A percentile compares a stretch with the other conserved stretches of the same genome.
Conservation (phyloP, 345 rosid species). For the Salix brachista region DNA sequence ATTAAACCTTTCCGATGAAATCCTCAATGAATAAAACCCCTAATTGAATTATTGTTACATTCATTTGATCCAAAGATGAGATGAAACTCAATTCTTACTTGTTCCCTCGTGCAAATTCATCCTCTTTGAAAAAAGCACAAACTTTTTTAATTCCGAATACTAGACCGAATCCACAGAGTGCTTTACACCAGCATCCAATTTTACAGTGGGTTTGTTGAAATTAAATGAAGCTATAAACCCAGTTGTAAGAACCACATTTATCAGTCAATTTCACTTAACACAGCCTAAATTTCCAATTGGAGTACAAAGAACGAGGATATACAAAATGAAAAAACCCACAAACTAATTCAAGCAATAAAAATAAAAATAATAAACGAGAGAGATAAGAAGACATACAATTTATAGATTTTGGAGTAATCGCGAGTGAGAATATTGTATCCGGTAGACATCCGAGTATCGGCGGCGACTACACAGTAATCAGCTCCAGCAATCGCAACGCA, state of each 20-base stretch:
- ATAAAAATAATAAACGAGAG: background rate
- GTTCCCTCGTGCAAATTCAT: background rate
- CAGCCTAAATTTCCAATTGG: background rate
- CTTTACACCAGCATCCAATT: background rate
- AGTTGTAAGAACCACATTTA: background rate
- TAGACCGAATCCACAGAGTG: background rate
- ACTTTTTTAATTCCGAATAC: background rate
- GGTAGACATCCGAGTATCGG: constrained; percentile 94
- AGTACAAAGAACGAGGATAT: background rate
- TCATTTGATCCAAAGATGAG: background rate
- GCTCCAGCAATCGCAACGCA: constrained; percentile 95
- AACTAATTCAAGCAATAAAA: background rate
- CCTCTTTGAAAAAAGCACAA: background rate
- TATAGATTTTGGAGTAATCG: constrained; percentile 82
- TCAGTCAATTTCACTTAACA: background rate
- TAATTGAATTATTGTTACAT: background rate
- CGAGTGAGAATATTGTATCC: constrained; percentile 89
- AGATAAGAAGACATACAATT: constrained; percentile 42
- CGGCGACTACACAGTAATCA: constrained; percentile 90
- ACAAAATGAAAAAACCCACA: background rate
- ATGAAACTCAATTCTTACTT: background rate
- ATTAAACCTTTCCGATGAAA: background rate
- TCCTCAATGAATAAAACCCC: background rate
- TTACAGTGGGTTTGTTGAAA: background rate
- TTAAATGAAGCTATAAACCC: background rate